Evolutionary conservation across 1,284 basidiomycete species (phyloP).

Genomic region (Psilocybe mexicana): DNA sequence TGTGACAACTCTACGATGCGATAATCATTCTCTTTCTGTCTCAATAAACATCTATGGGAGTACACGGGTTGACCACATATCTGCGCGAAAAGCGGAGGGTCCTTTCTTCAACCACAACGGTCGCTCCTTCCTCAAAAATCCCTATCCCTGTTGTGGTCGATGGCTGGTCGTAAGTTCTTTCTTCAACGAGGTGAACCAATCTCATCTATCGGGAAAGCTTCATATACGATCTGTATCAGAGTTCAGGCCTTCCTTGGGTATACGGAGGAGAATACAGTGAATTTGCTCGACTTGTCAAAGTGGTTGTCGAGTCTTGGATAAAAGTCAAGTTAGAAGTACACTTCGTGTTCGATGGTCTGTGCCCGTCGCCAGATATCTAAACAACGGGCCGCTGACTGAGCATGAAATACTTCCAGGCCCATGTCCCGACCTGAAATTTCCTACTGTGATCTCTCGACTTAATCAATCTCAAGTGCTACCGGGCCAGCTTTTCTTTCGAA

Average conservation of each 20-base stretch:
- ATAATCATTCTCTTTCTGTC: neutral
- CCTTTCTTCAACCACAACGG: conserved; percentile 52
- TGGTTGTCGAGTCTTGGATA: conserved; percentile 70
- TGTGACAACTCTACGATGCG: conserved; percentile 3
- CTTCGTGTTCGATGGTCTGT: conserved; percentile 92
- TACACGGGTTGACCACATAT: conserved; percentile 79
- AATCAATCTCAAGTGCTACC: conserved; percentile 61
- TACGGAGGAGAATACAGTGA: conserved; percentile 82
- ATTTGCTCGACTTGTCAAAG: conserved; percentile 53
- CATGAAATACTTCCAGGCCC: conserved; percentile 51
- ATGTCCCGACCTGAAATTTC: conserved; percentile 72
- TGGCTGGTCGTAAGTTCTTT: conserved; percentile 80
- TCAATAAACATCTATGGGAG: conserved; percentile 58
- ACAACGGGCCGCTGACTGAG: conserved; percentile 19
- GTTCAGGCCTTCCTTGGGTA: conserved; percentile 74
- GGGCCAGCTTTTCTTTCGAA: conserved; percentile 81
- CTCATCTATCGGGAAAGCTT: conserved; percentile 49
- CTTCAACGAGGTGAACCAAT: neutral
- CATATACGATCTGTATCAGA: conserved; percentile 71
- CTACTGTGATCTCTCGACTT: conserved; percentile 64
- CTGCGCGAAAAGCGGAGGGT: conserved; percentile 70
- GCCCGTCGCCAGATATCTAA: neutral
- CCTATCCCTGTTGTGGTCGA: conserved; percentile 66
- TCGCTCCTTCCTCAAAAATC: conserved; percentile 31
- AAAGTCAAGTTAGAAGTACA: conserved; percentile 71